Evolutionary conservation across 2,329 filamentous ascomycete genomes (phyloP), one percentile per base, ranked within the genome.

Genomic region (Apiospora rasikravindrae): DNA sequence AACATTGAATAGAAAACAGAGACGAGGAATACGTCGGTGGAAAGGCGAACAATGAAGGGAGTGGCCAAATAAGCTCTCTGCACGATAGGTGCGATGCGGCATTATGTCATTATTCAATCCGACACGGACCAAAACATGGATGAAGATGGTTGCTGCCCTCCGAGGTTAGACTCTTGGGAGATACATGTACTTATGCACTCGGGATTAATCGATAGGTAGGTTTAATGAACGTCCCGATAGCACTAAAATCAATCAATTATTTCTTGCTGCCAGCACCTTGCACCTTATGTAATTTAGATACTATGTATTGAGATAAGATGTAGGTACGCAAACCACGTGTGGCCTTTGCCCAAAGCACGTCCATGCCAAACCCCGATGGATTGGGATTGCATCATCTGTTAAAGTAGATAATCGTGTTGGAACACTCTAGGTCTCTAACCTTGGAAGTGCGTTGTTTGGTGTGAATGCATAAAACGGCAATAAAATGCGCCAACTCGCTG

Each of bases 51-150:
- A 37, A 6, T 37, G 33, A 40, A 24, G 33, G 22, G 33, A 6
- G 57, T 19, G 33, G 19, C 8, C 10, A 64, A 40, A 64, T 64
- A 40, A 64, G 57, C 57, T 64, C 57, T 64, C 57, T 64, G 57
- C 22, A 24, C 29, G 57, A 64, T 64, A 40, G 57, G 57, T 64
- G 33, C 29, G 33, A 40, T 64, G 57, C 22, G 33, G 57, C 33
- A 64, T 64, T 64, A 64, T 64, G 57, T 64, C 57, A 64, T 64
- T 64, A 29, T 40, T 19, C 4, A 61, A 4, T 37, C 22, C 29
- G 33, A 64, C 53, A 37, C 16, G 53, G 53, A 22, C n/a, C 57
- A 24, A 24, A 22, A 53, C 10, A 40, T 64, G 33, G 22, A n/a
- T 40, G 19, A 8, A n/a, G n/a, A 10, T n/a, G n/a, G 53, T 37